Percentiles rank a stretch among this genome's conserved stretches.
Conservation (phyloP, 176 grass and related monocot genomes). For the Aegilops speltoides region DNA sequence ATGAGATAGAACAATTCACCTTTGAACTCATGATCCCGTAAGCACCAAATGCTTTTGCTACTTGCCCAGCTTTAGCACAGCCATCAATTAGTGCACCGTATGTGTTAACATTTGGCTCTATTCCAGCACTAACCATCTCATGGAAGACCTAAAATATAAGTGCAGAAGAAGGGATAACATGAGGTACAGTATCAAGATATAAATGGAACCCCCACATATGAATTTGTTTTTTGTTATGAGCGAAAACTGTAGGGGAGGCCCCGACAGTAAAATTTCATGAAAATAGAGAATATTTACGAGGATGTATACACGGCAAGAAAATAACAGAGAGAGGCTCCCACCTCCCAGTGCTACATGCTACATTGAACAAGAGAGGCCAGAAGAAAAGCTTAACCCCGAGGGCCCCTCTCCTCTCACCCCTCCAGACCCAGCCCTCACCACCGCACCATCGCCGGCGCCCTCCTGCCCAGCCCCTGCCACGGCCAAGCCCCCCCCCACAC, state of each 20-base stretch:
- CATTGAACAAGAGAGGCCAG: background rate
- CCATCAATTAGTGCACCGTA: constrained; percentile 96
- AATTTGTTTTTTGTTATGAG: background rate
- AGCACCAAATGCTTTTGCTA: constrained; percentile 99
- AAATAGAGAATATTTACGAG: background rate
- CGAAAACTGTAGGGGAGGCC: too few relatives aligned
- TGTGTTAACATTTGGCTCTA: constrained; percentile 94
- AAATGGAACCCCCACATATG: constrained; percentile 10
- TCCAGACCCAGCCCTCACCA: too few relatives aligned
- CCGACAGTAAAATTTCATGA: background rate
- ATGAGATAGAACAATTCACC: constrained; percentile 55
- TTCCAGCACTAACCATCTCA: constrained; percentile 94
- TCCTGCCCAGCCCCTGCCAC: too few relatives aligned
- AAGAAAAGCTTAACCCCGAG: background rate
- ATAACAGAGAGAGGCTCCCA: background rate
- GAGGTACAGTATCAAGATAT: constrained; percentile 10
- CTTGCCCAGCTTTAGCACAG: constrained; percentile 90
- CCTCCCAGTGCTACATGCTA: background rate
- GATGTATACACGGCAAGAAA: background rate
- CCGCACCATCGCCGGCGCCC: too few relatives aligned
- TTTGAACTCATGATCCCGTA: constrained; percentile 97
- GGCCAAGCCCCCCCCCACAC: too few relatives aligned
- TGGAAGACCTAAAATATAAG: constrained; percentile 72
- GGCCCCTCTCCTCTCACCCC: too few relatives aligned
- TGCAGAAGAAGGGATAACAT: constrained; percentile 21